Evolutionary conservation across 345 rosid genomes (phyloP), one percentile per base, ranked within the genome.

Genomic region (Eucalyptus polyanthemos): DNA sequence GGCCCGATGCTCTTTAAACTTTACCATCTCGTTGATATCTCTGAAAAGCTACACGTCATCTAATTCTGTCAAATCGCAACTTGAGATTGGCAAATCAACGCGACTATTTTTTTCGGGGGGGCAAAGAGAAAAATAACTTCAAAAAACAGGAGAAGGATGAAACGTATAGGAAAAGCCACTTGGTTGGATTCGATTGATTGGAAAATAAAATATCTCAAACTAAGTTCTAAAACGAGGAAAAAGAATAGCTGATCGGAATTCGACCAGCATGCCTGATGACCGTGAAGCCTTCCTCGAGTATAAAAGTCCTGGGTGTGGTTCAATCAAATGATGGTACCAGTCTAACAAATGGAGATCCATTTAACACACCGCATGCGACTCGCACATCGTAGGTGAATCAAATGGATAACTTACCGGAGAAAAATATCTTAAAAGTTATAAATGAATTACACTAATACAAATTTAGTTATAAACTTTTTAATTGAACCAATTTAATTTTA

Each of bases 391-490:
- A 27, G 31, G 16, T 62, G 31, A 62, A 62, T 62, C 2, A 4
- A 62, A 62, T 62, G 15, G 16, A 29, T 62, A 62, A 2, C 69
- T 62, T 12, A 62, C 1, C 1, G 2, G 16, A 2, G 8, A 29
- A 62, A 62, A 5, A 27, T 29, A 29, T 4, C 34, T 0, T 27
- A 60, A 60, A 27, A 27, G 2, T 60, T 3, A 12, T 27, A 27
- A 27, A 27, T 3, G 2, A 2, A 29, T 62, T 62, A 1, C 4
- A 6, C 1, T 2, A 0, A 14, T 29, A 29, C 0, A 0, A 29
- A 27, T 27, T 29, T 12, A 62, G 0, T 29, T 3, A 1, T 62
- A 13, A 62, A 29, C 4, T 4, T 60, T 24, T 56, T 1, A 56
- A 56, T 24, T 24, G 3, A 24, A 56, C 0, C 0, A 60, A 60